Conservation (phyloP, 2,329 filamentous ascomycete species). For the Monilinia aucupariae region DNA sequence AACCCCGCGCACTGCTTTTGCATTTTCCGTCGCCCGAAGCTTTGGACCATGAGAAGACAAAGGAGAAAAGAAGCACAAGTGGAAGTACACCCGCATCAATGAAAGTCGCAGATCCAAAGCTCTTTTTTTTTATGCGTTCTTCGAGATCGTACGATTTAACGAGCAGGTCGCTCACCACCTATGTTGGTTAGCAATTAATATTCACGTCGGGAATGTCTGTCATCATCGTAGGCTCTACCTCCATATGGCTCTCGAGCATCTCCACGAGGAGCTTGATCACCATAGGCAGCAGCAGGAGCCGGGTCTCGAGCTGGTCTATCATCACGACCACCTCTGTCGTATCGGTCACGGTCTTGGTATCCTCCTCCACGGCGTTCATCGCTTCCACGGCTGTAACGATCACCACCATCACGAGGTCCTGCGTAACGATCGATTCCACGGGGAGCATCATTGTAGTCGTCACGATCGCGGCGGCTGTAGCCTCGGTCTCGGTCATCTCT, state of each 20-base stretch:
- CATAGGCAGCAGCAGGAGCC: constrained; percentile 39
- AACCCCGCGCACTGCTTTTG: constrained; percentile 30
- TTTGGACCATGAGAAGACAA: constrained; percentile 35
- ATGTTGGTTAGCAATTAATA: constrained; percentile 36
- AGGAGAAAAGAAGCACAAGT: constrained; percentile 32
- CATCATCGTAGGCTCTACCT: constrained; percentile 38
- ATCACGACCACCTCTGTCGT: constrained; percentile 45
- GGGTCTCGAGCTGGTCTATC: constrained; percentile 42
- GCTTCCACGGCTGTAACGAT: constrained; percentile 30
- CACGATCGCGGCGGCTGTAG: constrained; percentile 39
- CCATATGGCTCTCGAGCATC: constrained; percentile 42
- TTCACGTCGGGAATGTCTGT: constrained; percentile 34
- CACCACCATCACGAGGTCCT: constrained; percentile 20
- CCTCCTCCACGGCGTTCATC: constrained; percentile 44
- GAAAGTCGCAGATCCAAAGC: constrained; percentile 37
- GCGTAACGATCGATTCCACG: constrained; percentile 37
- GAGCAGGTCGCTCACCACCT: constrained; percentile 37
- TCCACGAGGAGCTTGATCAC: constrained; percentile 40
- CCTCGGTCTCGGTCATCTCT: constrained; percentile 42
- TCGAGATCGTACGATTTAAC: constrained; percentile 36
- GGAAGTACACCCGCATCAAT: constrained; percentile 36
- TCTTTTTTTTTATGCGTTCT: constrained; percentile 30
- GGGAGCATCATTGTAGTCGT: constrained; percentile 32
- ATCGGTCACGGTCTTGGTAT: constrained; percentile 42
- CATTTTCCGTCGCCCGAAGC: constrained; percentile 35